These are phyloP conservation scores for Trypanosoma avium DNA, from an alignment of 208 protist species.

Conservation along the genomic window DNA sequence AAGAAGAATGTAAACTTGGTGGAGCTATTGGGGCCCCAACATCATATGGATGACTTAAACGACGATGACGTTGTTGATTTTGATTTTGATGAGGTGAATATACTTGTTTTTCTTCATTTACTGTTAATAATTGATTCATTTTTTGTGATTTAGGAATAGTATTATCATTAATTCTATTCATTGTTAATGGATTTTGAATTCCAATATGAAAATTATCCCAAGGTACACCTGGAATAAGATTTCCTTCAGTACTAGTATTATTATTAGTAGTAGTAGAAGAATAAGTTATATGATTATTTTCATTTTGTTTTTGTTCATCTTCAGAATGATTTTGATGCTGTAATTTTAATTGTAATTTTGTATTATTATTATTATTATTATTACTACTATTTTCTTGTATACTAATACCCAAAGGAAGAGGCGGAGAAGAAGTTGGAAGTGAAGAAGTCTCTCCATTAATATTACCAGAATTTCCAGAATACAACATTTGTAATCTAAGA, in stretches of 20 bases:
- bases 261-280: too few species aligned
- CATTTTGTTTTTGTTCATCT: slow-evolving; percentile 1
- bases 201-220: slow-evolving; percentile 19
- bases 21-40: slow-evolving; percentile 12
- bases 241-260: too few species aligned
- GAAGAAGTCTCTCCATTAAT: too few species aligned
- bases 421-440: too few species aligned
- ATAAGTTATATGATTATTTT: neutral
- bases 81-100: neutral
- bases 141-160: neutral
- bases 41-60: slow-evolving; percentile 17
- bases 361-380: too few species aligned
- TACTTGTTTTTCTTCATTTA: neutral
- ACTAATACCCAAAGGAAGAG: too few species aligned
- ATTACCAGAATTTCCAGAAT: slow-evolving; percentile 21
- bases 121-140: too few species aligned
- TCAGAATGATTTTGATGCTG: too few species aligned
- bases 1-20: neutral
- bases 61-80: neutral
- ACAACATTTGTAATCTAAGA: slow-evolving; percentile 38
- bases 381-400: too few species aligned
- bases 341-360: too few species aligned
- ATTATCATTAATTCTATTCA: neutral
- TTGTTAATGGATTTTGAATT: neutral
- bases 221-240: slow-evolving; percentile 8